Conservation (phyloP, 2,329 filamentous ascomycete species). For the Cryphonectria japonica region DNA sequence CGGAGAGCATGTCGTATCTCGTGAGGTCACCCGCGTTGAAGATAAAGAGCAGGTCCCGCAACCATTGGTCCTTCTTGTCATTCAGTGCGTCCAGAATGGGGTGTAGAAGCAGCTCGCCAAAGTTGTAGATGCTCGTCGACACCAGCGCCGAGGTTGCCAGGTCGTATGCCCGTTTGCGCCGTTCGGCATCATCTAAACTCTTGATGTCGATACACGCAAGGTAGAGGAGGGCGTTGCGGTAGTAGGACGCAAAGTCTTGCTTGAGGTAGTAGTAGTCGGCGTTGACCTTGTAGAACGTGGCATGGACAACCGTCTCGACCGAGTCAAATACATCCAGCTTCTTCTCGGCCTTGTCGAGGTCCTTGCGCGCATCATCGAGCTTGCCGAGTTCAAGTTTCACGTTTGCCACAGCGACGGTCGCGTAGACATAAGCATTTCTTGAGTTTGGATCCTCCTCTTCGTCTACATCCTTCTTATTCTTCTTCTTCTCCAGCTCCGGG, state of each 20-base stretch:
- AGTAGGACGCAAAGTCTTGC: constrained; percentile 93
- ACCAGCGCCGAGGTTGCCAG: constrained; percentile 90
- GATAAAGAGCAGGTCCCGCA: constrained; percentile 93
- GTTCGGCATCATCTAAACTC: constrained; percentile 73
- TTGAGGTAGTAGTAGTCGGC: constrained; percentile 94
- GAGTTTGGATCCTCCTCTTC: constrained; percentile 48
- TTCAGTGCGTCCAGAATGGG: constrained; percentile 86
- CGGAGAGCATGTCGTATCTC: constrained; percentile 81
- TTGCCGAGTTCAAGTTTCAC: constrained; percentile 83
- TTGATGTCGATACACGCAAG: constrained; percentile 91
- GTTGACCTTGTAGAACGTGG: constrained; percentile 93
- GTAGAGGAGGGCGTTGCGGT: constrained; percentile 96
- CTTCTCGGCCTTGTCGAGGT: constrained; percentile 83
- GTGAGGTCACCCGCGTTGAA: constrained; percentile 95
- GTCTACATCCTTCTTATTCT: constrained; percentile 30
- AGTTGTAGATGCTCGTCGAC: constrained; percentile 97
- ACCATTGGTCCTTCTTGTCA: constrained; percentile 77
- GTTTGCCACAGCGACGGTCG: constrained; percentile 84
- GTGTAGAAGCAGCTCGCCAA: constrained; percentile 96
- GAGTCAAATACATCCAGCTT: constrained; percentile 92
- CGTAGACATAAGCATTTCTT: constrained; percentile 95
- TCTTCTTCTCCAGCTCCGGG: constrained; percentile 63
- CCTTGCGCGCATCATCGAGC: constrained; percentile 80
- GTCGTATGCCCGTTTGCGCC: constrained; percentile 84
- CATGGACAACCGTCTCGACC: constrained; percentile 93